Percentiles rank a stretch among this genome's conserved stretches.
Evolutionary conservation across 495 filamentous ascomycete genomes (phyloP).

Genomic region (Aspergillus sparsus): DNA sequence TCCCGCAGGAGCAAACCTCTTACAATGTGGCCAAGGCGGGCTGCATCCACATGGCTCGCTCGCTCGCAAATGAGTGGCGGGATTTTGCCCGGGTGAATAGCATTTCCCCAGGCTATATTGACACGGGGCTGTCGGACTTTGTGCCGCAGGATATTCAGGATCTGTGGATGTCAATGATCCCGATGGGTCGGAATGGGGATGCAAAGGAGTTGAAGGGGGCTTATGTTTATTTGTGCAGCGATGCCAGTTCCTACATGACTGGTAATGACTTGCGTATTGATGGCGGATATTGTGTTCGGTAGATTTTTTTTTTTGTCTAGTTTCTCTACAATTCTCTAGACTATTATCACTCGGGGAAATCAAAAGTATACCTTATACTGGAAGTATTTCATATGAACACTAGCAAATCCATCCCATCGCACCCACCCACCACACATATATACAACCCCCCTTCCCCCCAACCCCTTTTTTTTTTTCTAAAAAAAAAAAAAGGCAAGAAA

Average conservation of each 20-base stretch:
- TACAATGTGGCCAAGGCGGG: conserved; percentile 79
- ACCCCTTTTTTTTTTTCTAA: background rate
- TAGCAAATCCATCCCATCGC: too few relatives aligned
- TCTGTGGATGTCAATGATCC: conserved; percentile 73
- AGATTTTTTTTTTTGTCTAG: conserved; percentile 19
- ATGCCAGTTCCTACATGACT: conserved; percentile 83
- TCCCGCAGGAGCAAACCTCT: conserved; percentile 75
- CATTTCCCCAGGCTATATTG: conserved; percentile 78
- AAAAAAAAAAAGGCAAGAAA: background rate
- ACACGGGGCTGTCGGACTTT: conserved; percentile 76
- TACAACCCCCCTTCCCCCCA: too few relatives aligned
- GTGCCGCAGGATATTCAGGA: conserved; percentile 68
- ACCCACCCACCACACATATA: too few relatives aligned
- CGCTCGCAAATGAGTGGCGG: conserved; percentile 74
- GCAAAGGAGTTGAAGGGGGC: conserved; percentile 85
- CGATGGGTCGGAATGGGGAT: conserved; percentile 69
- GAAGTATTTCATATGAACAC: too few relatives aligned
- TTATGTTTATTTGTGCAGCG: conserved; percentile 73
- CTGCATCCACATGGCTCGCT: conserved; percentile 55
- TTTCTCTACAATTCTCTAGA: background rate
- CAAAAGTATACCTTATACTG: too few relatives aligned
- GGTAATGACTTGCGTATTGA: conserved; percentile 77
- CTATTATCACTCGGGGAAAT: too few relatives aligned
- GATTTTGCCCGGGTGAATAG: conserved; percentile 75
- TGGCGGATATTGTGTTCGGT: conserved; percentile 56